A percentile compares a stretch with the other conserved stretches of the same genome.
These are phyloP conservation scores for Aspergillus ochraceus DNA, from an alignment of 2,329 filamentous ascomycete species.

Conservation along the genomic window DNA sequence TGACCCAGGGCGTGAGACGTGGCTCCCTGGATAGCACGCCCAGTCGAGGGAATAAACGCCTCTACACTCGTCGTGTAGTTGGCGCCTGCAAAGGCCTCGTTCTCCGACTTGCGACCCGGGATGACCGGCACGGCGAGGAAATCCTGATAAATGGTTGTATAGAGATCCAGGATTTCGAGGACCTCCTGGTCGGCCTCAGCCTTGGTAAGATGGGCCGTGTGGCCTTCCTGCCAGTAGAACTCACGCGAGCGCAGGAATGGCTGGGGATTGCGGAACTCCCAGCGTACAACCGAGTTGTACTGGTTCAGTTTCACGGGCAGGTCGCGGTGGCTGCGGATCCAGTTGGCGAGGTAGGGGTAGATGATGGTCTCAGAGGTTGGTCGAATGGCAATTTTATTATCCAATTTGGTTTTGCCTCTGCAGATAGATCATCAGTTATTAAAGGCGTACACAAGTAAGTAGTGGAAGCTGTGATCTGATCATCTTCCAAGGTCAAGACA, in stretches of 20 bases:
- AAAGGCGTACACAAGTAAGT: too few relatives aligned
- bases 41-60: conserved; percentile 93
- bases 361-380: conserved; percentile 77
- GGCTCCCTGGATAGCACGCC: conserved; percentile 92
- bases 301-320: conserved; percentile 93
- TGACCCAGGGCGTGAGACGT: conserved; percentile 94
- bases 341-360: conserved; percentile 94
- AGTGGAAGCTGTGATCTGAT: not conserved
- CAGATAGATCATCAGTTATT: conserved; percentile 1
- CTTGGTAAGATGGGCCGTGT: conserved; percentile 87
- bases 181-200: conserved; percentile 81
- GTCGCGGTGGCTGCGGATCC: conserved; percentile 95
- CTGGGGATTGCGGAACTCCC: conserved; percentile 92
- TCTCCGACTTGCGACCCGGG: conserved; percentile 90
- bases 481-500: not conserved
- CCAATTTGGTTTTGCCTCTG: conserved; percentile 87
- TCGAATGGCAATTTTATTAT: conserved; percentile 72
- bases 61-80: conserved; percentile 97
- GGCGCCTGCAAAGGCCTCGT: conserved; percentile 96
- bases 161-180: conserved; percentile 87
- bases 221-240: conserved; percentile 97
- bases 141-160: conserved; percentile 88
- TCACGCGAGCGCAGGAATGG: conserved; percentile 88
- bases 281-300: conserved; percentile 94
- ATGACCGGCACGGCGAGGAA: conserved; percentile 93